These are phyloP conservation scores for Cryptococcus amylolentus DNA, from an alignment of 1,284 basidiomycete species.

Conservation along the genomic window DNA sequence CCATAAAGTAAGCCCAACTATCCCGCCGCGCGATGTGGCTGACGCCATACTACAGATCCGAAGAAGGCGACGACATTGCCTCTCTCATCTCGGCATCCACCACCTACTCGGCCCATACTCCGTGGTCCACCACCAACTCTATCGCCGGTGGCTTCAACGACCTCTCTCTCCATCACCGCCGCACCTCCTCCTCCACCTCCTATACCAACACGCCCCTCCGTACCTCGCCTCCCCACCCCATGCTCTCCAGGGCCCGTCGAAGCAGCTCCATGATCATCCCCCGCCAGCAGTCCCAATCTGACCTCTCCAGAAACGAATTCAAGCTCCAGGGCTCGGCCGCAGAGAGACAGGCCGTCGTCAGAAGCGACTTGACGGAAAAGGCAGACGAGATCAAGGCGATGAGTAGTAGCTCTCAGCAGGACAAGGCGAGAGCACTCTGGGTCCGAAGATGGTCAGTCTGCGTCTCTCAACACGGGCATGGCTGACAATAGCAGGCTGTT, in stretches of 20 bases:
- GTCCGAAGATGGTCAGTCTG: slow-evolving; percentile 38
- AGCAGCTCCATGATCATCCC: slow-evolving; percentile 13
- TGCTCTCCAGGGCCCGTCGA: slow-evolving; percentile 20
- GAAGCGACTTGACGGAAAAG: slow-evolving; percentile 20
- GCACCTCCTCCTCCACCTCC: slow-evolving; percentile 8
- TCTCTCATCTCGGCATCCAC: slow-evolving; percentile 26
- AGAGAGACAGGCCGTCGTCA: slow-evolving; percentile 30
- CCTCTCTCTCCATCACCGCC: slow-evolving; percentile 34
- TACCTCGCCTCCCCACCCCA: slow-evolving; percentile 12
- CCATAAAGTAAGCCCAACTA: slow-evolving; percentile 24
- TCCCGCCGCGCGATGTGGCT: neutral
- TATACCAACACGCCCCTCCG: slow-evolving; percentile 1
- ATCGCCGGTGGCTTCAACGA: slow-evolving; percentile 25
- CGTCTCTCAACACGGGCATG: neutral
- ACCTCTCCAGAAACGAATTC: slow-evolving; percentile 16
- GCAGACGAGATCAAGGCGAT: slow-evolving; percentile 17
- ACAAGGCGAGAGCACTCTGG: slow-evolving; percentile 38
- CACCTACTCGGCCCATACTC: slow-evolving; percentile 16
- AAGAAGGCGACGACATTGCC: slow-evolving; percentile 29
- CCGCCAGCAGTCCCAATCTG: neutral
- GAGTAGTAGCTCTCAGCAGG: slow-evolving; percentile 25
- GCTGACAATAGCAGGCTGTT: slow-evolving; percentile 26
- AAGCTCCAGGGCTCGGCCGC: slow-evolving; percentile 24
- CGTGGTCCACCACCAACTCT: slow-evolving; percentile 25
- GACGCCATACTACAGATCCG: slow-evolving; percentile 25